Conservation (phyloP, 495 filamentous ascomycete genomes). For the Chaetomium fimeti region DNA sequence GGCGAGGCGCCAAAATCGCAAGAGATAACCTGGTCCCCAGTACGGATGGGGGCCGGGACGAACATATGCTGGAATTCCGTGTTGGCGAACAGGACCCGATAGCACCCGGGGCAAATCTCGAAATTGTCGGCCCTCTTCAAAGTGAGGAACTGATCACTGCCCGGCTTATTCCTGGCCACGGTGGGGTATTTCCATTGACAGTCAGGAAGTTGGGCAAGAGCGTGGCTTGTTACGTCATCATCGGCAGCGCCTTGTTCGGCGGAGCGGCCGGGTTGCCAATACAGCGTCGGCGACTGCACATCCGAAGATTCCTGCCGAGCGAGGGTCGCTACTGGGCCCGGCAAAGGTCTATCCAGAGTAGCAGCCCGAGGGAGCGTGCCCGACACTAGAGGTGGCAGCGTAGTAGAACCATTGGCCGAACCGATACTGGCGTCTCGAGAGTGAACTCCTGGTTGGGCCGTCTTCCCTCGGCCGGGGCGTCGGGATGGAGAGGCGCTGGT, state of each 20-base stretch:
- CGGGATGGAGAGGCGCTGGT: constrained; percentile 29
- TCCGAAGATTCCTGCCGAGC: constrained; percentile 27
- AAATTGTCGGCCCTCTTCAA: constrained; percentile 46
- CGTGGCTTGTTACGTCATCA: constrained; percentile 34
- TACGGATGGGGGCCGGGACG: constrained; percentile 37
- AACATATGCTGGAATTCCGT: constrained; percentile 43
- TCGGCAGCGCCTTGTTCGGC: constrained; percentile 27
- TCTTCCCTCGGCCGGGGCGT: constrained; percentile 21
- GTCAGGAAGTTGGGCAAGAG: constrained; percentile 37
- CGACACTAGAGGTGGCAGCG: constrained; percentile 13
- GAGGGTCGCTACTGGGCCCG: constrained; percentile 23
- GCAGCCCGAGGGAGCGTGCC: constrained; percentile 19
- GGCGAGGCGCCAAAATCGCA: constrained; percentile 48
- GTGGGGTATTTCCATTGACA: constrained; percentile 40
- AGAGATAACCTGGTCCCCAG: constrained; percentile 37
- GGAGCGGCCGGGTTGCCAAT: constrained; percentile 36
- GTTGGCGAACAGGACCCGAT: constrained; percentile 38
- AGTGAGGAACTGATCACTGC: constrained; percentile 41
- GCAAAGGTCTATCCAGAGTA: constrained; percentile 27
- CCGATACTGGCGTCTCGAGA: constrained; percentile 29
- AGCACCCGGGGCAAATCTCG: constrained; percentile 49
- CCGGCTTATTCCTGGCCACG: constrained; percentile 19
- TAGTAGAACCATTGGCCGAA: constrained; percentile 22
- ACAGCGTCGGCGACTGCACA: constrained; percentile 22
- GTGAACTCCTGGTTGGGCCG: constrained; percentile 23